Base-by-base conservation (phyloP, 2,329 filamentous ascomycete species). In the Thielaviopsis populi region DNA sequence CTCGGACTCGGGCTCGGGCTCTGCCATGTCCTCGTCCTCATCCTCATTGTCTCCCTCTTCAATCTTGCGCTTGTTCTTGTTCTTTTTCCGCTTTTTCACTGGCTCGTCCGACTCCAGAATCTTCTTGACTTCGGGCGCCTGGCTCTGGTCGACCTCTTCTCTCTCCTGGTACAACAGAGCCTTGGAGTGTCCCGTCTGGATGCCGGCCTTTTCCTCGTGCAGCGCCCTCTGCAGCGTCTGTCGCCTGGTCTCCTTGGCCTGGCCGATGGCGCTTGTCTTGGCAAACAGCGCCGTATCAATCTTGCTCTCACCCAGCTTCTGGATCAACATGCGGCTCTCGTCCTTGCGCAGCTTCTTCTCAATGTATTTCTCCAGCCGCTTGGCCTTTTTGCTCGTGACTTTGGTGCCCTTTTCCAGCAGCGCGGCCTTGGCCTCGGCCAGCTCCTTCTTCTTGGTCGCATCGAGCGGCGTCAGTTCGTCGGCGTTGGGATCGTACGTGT, bases 341-440 rank as follows among this genome's bases (percentile, higher is more conserved):
- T 99, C 94, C 73, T 95, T 96, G 73, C 86, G 88, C 56, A 99
- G 78, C 79, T 99, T 99, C 65, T 82, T 94, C 70, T 97, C 91
- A 68, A 86, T 84, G 71, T 86, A 86, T 70, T 86, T 86, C 67
- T 86, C 83, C 46, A 86, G 71, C 1, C 84, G 78, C 74, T 86
- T 86, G 5, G 83, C 81, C 72, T 86, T 86, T 70, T 86, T 85
- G 66, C 81, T 77, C 70, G 77, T 84, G 71, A 85, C 77, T 69
- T 84, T 84, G 63, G 74, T 75, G 64, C 85, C 70, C 67, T 84
- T 78, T 24, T 79, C 77, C 66, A 79, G 81, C 68, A 85, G 71
- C 64, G 73, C 75, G 15, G 76, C 83, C 73, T 76, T 86, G 71
- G 78, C 81, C 67, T 78, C 76, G 67, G 83, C 79, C 17, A 75